Evolutionary conservation across 108 stramenopile genomes (phyloP).

Genomic region (Fragilaria radians): DNA sequence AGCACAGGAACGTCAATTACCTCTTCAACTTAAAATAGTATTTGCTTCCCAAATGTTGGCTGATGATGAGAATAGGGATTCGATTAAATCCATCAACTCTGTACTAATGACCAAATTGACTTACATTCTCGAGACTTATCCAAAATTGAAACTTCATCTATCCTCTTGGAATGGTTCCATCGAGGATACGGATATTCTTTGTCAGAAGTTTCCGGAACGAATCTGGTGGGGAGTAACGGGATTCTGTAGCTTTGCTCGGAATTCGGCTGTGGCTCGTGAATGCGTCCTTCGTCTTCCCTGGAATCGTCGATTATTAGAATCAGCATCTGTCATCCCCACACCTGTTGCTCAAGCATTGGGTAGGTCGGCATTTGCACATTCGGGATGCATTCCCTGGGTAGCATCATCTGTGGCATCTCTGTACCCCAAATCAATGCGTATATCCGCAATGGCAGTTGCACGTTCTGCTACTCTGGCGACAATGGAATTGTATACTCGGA

Average conservation of each 20-base stretch:
- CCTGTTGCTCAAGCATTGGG: constrained; percentile 13
- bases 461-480: too few relatives aligned
- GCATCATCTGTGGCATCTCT: constrained; percentile 21
- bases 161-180: constrained; percentile 18
- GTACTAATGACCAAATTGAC: constrained; percentile 14
- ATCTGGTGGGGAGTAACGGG: constrained; percentile 14
- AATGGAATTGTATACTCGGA: too few relatives aligned
- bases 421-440: too few relatives aligned
- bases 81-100: constrained; percentile 16
- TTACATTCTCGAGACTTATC: constrained; percentile 7
- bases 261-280: constrained; percentile 13
- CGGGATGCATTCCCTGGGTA: constrained; percentile 19
- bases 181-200: constrained; percentile 11
- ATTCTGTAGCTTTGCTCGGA: constrained; percentile 18
- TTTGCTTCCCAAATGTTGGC: background rate
- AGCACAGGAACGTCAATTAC: constrained; percentile 1
- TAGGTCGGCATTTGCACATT: constrained; percentile 17
- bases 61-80: background rate
- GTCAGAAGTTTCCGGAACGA: constrained; percentile 12
- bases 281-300: constrained; percentile 21
- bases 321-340: constrained; percentile 14
- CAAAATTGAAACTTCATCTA: constrained; percentile 17
- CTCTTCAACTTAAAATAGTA: constrained; percentile 12
- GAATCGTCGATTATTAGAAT: constrained; percentile 12
- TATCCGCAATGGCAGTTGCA: too few relatives aligned